Percentiles rank a stretch among this genome's conserved stretches.
Conservation (phyloP, 352 stramenopile species). For the Pseudoperonospora humuli region DNA sequence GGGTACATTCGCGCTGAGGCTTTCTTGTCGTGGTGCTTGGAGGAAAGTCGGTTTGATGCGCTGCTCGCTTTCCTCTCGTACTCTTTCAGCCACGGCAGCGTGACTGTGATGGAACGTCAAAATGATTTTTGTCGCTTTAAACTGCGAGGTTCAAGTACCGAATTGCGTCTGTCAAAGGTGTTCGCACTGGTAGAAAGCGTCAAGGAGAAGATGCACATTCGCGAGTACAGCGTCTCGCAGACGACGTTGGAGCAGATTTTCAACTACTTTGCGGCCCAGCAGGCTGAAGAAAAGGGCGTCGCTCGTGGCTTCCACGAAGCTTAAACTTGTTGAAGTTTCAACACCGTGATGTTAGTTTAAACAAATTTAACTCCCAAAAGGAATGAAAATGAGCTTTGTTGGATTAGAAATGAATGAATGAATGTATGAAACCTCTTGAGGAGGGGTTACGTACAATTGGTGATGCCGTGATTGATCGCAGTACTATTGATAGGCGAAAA, state of each 20-base stretch:
- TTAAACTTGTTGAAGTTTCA: too few species aligned
- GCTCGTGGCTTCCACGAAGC: slow-evolving; percentile 29
- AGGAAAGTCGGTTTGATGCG: slow-evolving; percentile 43
- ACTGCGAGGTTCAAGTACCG: slow-evolving; percentile 42
- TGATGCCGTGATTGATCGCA: too few species aligned
- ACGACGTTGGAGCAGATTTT: slow-evolving; percentile 89
- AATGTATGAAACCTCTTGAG: too few species aligned
- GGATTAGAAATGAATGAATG: too few species aligned
- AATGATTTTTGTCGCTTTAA: slow-evolving; percentile 58
- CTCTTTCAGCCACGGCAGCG: slow-evolving; percentile 25
- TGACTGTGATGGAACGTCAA: slow-evolving; percentile 47
- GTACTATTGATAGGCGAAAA: too few species aligned
- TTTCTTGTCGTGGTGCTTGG: slow-evolving; percentile 62
- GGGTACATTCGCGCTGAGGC: slow-evolving; percentile 32
- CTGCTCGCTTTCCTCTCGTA: slow-evolving; percentile 27
- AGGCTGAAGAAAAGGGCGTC: slow-evolving; percentile 38
- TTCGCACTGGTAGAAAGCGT: slow-evolving; percentile 66
- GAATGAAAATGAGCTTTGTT: too few species aligned
- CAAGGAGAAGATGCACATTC: slow-evolving; percentile 52
- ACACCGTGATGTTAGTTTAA: too few species aligned
- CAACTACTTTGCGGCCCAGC: slow-evolving; percentile 77
- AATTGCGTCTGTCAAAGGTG: slow-evolving; percentile 51
- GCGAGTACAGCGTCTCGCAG: slow-evolving; percentile 85
- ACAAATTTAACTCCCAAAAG: too few species aligned
- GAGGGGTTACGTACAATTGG: too few species aligned